Percentiles rank a stretch among this genome's conserved stretches.
phyloP scores from a whole-genome alignment of 441 rosid genomes.

The Euphorbia schlechtendalii region DNA sequence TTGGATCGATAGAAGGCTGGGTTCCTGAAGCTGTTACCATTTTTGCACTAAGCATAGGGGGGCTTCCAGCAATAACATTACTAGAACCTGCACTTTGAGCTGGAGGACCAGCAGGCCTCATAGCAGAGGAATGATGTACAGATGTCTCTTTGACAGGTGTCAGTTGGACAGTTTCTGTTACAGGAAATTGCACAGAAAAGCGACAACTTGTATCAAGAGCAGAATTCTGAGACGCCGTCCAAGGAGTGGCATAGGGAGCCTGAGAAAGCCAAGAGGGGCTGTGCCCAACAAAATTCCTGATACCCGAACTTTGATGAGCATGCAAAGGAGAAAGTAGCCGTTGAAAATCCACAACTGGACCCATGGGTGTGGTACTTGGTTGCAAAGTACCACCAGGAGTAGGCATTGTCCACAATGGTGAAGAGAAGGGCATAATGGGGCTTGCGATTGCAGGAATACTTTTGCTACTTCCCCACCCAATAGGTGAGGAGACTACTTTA shows the following conservation, averaged over 20 bases:
- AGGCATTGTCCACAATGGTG: slow-evolving; percentile 83
- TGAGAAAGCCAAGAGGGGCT: slow-evolving; percentile 72
- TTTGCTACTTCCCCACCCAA: slow-evolving; percentile 47
- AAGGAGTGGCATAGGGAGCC: slow-evolving; percentile 55
- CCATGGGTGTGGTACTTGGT: slow-evolving; percentile 54
- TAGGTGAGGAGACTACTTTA: slow-evolving; percentile 49
- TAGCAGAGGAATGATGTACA: slow-evolving; percentile 37
- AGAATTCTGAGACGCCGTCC: slow-evolving; percentile 68
- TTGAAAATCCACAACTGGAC: slow-evolving; percentile 56
- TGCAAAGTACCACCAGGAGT: slow-evolving; percentile 59
- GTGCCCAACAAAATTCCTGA: slow-evolving; percentile 61
- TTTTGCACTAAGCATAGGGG: slow-evolving; percentile 41
- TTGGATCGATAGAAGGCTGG: slow-evolving; percentile 50
- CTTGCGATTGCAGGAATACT: slow-evolving; percentile 44
- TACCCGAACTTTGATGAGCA: slow-evolving; percentile 60
- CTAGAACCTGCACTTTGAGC: slow-evolving; percentile 37
- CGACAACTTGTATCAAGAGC: slow-evolving; percentile 49
- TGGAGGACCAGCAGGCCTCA: slow-evolving; percentile 36
- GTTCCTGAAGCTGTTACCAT: slow-evolving; percentile 38
- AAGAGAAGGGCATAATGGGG: slow-evolving; percentile 67
- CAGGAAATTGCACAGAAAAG: slow-evolving; percentile 45
- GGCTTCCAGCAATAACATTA: slow-evolving; percentile 36
- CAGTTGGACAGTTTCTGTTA: slow-evolving; percentile 50
- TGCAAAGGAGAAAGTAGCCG: slow-evolving; percentile 58
- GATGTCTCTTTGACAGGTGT: slow-evolving; percentile 60